Conservation (phyloP, 2,329 filamentous ascomycete species). For the Thelonectria discophora region DNA sequence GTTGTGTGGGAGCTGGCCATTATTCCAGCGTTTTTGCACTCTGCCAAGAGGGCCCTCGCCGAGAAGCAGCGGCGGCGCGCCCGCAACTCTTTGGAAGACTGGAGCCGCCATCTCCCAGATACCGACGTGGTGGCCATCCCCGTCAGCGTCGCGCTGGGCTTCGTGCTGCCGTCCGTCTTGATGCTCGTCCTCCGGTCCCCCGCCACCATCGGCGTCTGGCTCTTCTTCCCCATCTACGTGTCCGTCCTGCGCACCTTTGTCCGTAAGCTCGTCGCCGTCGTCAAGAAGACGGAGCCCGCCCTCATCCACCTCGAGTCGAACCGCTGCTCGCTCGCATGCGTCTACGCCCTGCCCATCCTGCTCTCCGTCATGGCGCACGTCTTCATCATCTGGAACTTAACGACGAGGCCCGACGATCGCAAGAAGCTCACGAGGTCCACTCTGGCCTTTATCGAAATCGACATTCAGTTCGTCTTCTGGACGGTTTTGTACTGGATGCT, state of each 20-base stretch:
- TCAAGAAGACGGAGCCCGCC: slow-evolving; percentile 40
- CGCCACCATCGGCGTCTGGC: slow-evolving; percentile 54
- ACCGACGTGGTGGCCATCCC: slow-evolving; percentile 68
- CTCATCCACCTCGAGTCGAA: slow-evolving; percentile 56
- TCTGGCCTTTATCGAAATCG: slow-evolving; percentile 57
- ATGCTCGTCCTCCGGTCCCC: slow-evolving; percentile 56
- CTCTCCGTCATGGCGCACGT: slow-evolving; percentile 55
- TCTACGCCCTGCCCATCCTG: slow-evolving; percentile 57
- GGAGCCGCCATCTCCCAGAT: slow-evolving; percentile 51
- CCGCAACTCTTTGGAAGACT: slow-evolving; percentile 31
- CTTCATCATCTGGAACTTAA: slow-evolving; percentile 52
- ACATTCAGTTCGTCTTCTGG: slow-evolving; percentile 54
- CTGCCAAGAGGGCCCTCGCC: slow-evolving; percentile 49
- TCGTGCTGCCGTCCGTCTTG: slow-evolving; percentile 54
- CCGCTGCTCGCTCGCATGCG: slow-evolving; percentile 47
- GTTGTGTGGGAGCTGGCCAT: slow-evolving; percentile 62
- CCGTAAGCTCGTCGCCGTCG: slow-evolving; percentile 40
- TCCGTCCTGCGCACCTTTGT: slow-evolving; percentile 53
- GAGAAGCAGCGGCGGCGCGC: slow-evolving; percentile 26
- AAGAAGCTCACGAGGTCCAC: slow-evolving; percentile 60
- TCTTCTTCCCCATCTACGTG: slow-evolving; percentile 62
- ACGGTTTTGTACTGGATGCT: slow-evolving; percentile 64
- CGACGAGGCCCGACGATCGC: slow-evolving; percentile 54
- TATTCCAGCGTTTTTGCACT: slow-evolving; percentile 58
- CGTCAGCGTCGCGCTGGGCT: slow-evolving; percentile 57